Evolutionary conservation across 169 alveolate genomes (phyloP), one percentile per base, ranked within the genome.

Genomic region (Blepharisma undulans): DNA sequence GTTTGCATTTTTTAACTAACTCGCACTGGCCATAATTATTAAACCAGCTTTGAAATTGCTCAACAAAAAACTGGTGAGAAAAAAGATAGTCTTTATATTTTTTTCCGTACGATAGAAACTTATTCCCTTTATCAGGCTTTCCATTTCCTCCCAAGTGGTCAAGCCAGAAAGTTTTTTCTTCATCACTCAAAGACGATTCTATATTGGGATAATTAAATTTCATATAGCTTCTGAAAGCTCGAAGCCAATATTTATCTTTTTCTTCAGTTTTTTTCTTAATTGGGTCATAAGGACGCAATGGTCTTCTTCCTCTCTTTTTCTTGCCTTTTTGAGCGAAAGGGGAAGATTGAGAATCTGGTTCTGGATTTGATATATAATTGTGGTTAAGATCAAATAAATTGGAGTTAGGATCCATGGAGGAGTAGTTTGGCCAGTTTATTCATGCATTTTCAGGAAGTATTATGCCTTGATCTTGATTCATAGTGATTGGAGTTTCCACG

Each of bases 201-300:
- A 36, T 29, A 10, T n/a, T 22, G 8, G 74, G 36, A 22, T 22
- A 32, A 14, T 36, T 59, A n/a, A 32, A n/a, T 61, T 59, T 84
- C 34, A 84, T 84, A 60, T 84, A 84, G 8, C 61, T n/a, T 60
- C 89, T 1, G n/a, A 84, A 84, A 48, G 89, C 89, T 7, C 89
- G 74, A 84, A 84, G 89, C 89, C 89, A 84, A 32, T 84, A 84
- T 60, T 84, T 84, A 60, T 84, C 89, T 61, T 84, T 84, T 61
- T 84, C 89, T 10, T 84, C 89, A 48, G 89, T 84, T 76, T 84
- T 84, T 61, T 84, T 84, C 34, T 59, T 84, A 22, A 84, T 84
- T 25, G 89, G 89, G 81, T 84, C 89, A 30, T 48, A 60, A 22
- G 89, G 89, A 5, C 89, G 74, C 2, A 84, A 34, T 7, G 89